These are phyloP conservation scores for Metroxylon sagu DNA, from an alignment of 176 grass and related monocot species.

Conservation along the genomic window DNA sequence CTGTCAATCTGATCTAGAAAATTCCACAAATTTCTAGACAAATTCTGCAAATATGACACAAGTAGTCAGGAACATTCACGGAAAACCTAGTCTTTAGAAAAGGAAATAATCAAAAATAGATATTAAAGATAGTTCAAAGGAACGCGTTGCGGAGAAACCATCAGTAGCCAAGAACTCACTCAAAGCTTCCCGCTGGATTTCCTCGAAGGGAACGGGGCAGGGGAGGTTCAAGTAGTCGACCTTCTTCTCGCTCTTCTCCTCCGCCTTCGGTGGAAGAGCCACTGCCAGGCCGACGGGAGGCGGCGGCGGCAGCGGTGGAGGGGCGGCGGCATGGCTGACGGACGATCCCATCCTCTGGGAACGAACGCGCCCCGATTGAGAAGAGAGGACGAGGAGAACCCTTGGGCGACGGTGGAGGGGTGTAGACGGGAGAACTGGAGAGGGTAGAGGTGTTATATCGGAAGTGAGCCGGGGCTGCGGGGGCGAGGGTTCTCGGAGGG, in stretches of 20 bases:
- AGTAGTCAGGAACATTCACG: no score
- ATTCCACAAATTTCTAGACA: no score
- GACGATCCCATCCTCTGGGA: constrained; percentile 4
- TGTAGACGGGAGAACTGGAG: no score
- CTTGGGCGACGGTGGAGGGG: no score
- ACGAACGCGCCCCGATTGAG: no score
- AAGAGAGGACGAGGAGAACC: no score
- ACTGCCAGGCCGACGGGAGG: not conserved
- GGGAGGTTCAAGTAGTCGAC: constrained; percentile 73
- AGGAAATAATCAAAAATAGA: not conserved
- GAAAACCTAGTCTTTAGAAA: no score
- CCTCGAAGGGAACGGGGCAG: constrained; percentile 51
- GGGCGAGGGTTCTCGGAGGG: no score
- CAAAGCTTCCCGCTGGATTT: constrained; percentile 50
- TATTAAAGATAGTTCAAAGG: not conserved
- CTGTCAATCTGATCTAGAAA: no score
- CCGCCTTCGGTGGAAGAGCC: not conserved
- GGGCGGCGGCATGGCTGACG: not conserved
- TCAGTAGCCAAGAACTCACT: constrained; percentile 30
- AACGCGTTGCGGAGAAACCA: not conserved
- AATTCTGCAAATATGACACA: no score
- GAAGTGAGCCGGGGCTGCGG: no score
- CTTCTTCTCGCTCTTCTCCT: constrained; percentile 35
- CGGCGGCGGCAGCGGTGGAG: not conserved
- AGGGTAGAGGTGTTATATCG: no score